Percentiles rank a stretch among this genome's conserved stretches.
These are phyloP conservation scores for Vigna radiata DNA, from an alignment of 306 rosid species.

Conservation along the genomic window DNA sequence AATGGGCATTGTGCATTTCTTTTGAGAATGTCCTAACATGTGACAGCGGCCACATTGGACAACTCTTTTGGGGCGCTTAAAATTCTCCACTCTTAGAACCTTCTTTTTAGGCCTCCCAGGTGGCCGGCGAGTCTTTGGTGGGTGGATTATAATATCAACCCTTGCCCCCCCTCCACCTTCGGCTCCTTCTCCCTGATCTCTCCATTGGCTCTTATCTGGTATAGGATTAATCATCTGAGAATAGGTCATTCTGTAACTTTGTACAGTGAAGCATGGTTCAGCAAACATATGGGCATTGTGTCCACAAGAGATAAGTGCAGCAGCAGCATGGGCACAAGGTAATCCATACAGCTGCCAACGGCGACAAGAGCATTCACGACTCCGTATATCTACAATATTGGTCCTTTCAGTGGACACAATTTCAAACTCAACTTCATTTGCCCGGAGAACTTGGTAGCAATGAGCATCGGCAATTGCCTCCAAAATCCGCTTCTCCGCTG, in stretches of 20 bases:
- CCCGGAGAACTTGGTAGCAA: constrained; percentile 97
- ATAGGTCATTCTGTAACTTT: constrained; percentile 75
- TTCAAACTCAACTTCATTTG: constrained; percentile 97
- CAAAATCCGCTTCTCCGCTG: constrained; percentile 82
- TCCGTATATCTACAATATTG: constrained; percentile 90
- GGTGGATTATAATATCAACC: constrained; percentile 70
- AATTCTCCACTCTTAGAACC: constrained; percentile 85
- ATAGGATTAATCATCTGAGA: constrained; percentile 80
- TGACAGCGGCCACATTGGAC: constrained; percentile 99
- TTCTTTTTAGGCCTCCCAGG: constrained; percentile 99
- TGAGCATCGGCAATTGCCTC: constrained; percentile 96
- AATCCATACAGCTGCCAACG: constrained; percentile 97
- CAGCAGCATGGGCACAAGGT: constrained; percentile 99
- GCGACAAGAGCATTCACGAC: constrained; percentile 91
- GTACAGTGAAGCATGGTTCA: constrained; percentile 90
- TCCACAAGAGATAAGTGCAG: constrained; percentile 95
- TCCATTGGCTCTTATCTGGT: constrained; percentile 86
- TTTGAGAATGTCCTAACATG: constrained; percentile 98
- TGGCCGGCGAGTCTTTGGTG: constrained; percentile 94
- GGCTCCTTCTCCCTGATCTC: constrained; percentile 72
- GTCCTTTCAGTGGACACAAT: constrained; percentile 97
- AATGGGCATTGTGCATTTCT: constrained; percentile 88
- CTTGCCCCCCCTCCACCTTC: constrained; percentile 83
- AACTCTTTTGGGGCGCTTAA: constrained; percentile 93
- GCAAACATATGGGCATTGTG: constrained; percentile 87